These are phyloP conservation scores for Brassica nigra DNA, from an alignment of 345 rosid species.

Conservation along the genomic window DNA sequence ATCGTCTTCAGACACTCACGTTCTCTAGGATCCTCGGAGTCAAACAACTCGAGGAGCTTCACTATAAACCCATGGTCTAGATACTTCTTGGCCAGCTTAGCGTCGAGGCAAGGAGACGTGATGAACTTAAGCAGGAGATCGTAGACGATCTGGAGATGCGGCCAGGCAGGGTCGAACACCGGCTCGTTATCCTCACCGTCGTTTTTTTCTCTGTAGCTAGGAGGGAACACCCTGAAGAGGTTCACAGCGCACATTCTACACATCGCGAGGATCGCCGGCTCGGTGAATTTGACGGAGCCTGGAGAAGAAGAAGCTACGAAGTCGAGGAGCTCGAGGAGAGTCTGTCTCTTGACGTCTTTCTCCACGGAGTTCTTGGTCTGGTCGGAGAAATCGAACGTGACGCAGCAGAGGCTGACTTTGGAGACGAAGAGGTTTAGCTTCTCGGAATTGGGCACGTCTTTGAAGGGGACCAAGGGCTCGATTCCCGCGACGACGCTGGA, in stretches of 20 bases:
- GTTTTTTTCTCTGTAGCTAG: slow-evolving; percentile 40
- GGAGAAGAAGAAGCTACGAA: neutral
- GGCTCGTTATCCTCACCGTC: slow-evolving; percentile 73
- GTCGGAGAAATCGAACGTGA: neutral
- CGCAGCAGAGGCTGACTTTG: neutral
- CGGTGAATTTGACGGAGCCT: neutral
- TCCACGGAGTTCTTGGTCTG: neutral
- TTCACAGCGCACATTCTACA: neutral
- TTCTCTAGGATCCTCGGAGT: slow-evolving; percentile 86
- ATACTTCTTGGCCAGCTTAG: slow-evolving; percentile 76
- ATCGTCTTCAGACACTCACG: slow-evolving; percentile 76
- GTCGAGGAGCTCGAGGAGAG: neutral
- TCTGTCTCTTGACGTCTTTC: neutral
- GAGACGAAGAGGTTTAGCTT: slow-evolving; percentile 42
- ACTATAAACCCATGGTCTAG: slow-evolving; percentile 76
- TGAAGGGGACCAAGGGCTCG: slow-evolving; percentile 83
- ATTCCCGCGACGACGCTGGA: slow-evolving; percentile 76
- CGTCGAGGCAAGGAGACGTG: slow-evolving; percentile 68
- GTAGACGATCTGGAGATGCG: slow-evolving; percentile 83
- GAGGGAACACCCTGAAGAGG: neutral
- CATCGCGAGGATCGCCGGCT: neutral
- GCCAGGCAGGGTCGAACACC: slow-evolving; percentile 82
- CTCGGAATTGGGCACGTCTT: slow-evolving; percentile 67
- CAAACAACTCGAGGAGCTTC: slow-evolving; percentile 76
- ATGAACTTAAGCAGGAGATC: slow-evolving; percentile 79